Evolutionary conservation across 257 asterid genomes (phyloP).

Genomic region (Nicotiana benthamiana): DNA sequence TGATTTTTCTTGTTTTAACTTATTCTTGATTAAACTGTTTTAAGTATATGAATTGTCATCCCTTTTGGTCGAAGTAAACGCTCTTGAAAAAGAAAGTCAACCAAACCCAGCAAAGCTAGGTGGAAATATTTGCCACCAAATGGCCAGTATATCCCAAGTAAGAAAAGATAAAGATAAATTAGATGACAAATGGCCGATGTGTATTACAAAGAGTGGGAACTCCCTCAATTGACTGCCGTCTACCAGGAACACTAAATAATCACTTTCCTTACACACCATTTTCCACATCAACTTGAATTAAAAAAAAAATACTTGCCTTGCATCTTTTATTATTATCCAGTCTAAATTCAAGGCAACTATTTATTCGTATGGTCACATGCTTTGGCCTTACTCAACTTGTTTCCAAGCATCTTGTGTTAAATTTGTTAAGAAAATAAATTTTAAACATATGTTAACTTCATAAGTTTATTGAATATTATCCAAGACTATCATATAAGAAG

Average conservation of each 20-base stretch:
- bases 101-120: not conserved
- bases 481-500: too few relatives aligned
- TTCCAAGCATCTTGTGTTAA: too few relatives aligned
- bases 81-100: not conserved
- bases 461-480: too few relatives aligned
- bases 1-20: not conserved
- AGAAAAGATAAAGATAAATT: conserved; percentile 14
- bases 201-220: not conserved
- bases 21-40: not conserved
- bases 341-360: not conserved
- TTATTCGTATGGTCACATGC: not conserved
- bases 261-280: not conserved
- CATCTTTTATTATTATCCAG: not conserved
- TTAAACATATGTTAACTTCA: too few relatives aligned
- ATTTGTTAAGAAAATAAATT: too few relatives aligned
- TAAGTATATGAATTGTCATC: not conserved
- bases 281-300: not conserved
- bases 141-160: not conserved
- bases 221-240: conserved; percentile 7
- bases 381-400: too few relatives aligned
- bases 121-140: not conserved
- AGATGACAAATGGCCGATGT: conserved; percentile 13
- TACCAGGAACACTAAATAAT: not conserved
- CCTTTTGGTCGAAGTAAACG: not conserved
- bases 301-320: not conserved